Evolutionary conservation across 768 basidiomycete species (phyloP), one percentile per base, ranked within the genome.

Genomic region (Hygrophorus pudorinus): DNA sequence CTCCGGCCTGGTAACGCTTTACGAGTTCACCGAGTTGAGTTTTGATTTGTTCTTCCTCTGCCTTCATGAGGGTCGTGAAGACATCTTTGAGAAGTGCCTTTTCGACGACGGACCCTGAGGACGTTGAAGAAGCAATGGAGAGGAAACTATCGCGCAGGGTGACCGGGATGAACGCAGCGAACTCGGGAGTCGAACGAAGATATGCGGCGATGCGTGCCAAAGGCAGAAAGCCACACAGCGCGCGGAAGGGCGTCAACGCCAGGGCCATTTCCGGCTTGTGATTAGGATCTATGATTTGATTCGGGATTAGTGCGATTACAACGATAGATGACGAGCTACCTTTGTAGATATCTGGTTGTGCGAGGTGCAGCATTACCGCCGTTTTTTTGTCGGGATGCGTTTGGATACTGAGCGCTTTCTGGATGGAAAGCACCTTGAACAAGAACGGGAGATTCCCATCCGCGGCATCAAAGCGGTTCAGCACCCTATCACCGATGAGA

Each of bases 211-310:
- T 87, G 38, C 73, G 64, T 1, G 68, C 56, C 1, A 91, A 75
- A 4, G 94, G 94, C 13, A 84, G 76, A 67, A 98, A 99, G 34
- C 94, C 94, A 58, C 93, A 94, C 56, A 98, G 69, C 1, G 87
- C 96, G 31, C 69, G 69, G 70, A 98, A 98, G 11, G 81, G 78
- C 0, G 93, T 93, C 48, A 99, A 64, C 0, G 96, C 96, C 30
- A 99, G 73, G n/a, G 93, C 91, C 89, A 99, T 94, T 61, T 99
- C 96, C 2, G 96, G 96, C 63, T 99, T 99, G 56, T 99, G 96
- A 58, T 98, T 98, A 4, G 80, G 76, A 61, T 99, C 96, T 88
- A 49, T 31, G 30, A 32, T 10, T 28, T n/a, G 29, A 12, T 4
- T 24, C 3, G 7, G 10, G 14, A 20, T 21, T 11, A 27, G 37